These are phyloP conservation scores for Gryganskiella cystojenkinii DNA, from an alignment of 192 early-diverging fungal genomes.

Conservation along the genomic window DNA sequence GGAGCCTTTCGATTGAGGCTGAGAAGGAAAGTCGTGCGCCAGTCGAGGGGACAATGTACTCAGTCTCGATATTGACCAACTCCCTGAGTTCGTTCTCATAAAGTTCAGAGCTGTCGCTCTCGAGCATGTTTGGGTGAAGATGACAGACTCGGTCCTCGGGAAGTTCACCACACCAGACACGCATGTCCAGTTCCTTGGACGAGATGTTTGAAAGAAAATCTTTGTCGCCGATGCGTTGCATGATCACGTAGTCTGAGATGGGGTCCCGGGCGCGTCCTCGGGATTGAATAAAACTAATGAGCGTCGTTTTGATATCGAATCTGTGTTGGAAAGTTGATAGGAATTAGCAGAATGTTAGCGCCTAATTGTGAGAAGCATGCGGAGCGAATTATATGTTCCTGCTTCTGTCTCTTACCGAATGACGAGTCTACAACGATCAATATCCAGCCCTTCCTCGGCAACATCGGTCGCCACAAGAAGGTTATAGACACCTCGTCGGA, in stretches of 20 bases:
- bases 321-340: conserved; percentile 30
- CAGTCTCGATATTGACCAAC: conserved; percentile 20
- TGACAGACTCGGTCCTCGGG: conserved; percentile 53
- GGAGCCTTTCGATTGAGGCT: conserved; percentile 68
- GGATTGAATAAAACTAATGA: conserved; percentile 87
- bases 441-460: conserved; percentile 95
- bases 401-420: conserved; percentile 60
- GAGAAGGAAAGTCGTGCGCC: conserved; percentile 75
- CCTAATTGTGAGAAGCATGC: no score
- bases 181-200: conserved; percentile 66
- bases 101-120: conserved; percentile 9
- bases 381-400: no score
- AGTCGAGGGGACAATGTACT: conserved; percentile 68
- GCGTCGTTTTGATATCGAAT: conserved; percentile 81
- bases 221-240: conserved; percentile 40
- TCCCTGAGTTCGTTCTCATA: conserved; percentile 8
- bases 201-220: conserved; percentile 55
- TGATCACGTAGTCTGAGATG: conserved; percentile 80
- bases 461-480: conserved; percentile 91
- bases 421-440: conserved; percentile 89
- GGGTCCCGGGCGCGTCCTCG: conserved; percentile 83
- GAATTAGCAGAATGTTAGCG: background rate
- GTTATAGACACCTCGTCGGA: conserved; percentile 74
- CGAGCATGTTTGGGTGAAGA: background rate
- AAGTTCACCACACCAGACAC: conserved; percentile 66